Base-by-base conservation (phyloP, 1,284 basidiomycete genomes). In the Cystobasidiaceae sp. region DNA sequence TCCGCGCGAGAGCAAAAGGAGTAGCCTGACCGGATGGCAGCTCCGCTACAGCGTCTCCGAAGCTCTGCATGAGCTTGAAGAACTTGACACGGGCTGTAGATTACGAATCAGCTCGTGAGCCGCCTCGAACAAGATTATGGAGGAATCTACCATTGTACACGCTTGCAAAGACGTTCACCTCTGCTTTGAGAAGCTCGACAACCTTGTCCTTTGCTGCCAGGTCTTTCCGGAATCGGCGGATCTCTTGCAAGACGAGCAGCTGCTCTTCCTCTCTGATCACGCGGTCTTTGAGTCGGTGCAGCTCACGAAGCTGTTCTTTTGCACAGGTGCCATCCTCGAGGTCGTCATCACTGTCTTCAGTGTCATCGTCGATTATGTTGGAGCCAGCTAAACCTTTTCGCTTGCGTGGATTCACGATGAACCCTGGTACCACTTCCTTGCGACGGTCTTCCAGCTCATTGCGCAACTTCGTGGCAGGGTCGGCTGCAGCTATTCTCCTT, bases 121-220 rank as follows among this genome's bases (percentile, higher is more conserved):
- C n/a, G n/a, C n/a, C n/a, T n/a, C n/a, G 9, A 13, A 21, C n/a
- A n/a, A n/a, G n/a, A n/a, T n/a, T n/a, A n/a, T n/a, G n/a, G n/a
- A n/a, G n/a, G n/a, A n/a, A n/a, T n/a, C n/a, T 15, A 67, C 67
- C 52, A 55, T 73, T 72, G 65, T 69, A 71, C 0, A 65, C 65
- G 32, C 50, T 64, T 7, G 43, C 60, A 37, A 71, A 46, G 7
- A 69, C 32, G 19, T n/a, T 33, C 28, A 68, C 48, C 57, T 73
- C 72, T 48, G 33, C 23, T 4, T 68, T 46, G 4, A 72, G 57
- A 0, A 69, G 67, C 27, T 74, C 70, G 13, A 55, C 56, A 19
- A 72, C 48, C 48, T 68, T 70, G 30, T 71, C 69, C 37, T 70
- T 70, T 9, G 57, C 21, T 3, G 8, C 48, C n/a, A 66, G 30